Percentiles rank a stretch among this genome's conserved stretches.
phyloP scores from a whole-genome alignment of 225 moss, liverwort and hornwort species.

The Bryoerythrophyllum caledonicum region DNA sequence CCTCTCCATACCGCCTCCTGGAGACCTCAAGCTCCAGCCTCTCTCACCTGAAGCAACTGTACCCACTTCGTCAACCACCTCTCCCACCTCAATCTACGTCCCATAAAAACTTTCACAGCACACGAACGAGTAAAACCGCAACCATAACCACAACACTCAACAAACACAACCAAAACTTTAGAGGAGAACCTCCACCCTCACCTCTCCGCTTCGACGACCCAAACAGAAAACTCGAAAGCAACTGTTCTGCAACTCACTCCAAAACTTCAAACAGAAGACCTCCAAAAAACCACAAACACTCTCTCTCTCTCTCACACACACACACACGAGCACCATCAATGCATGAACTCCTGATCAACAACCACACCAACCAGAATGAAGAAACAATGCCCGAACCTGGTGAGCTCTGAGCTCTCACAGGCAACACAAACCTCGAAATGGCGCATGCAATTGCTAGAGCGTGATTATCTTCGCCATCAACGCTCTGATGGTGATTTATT shows the following conservation, averaged over 20 bases:
- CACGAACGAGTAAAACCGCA: neutral
- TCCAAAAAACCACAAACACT: neutral
- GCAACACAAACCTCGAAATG: conserved; percentile 3
- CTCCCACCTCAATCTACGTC: neutral
- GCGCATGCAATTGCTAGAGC: neutral
- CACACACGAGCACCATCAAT: neutral
- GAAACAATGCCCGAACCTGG: neutral
- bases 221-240: too few species aligned
- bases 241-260: too few species aligned
- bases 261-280: neutral
- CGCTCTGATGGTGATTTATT: neutral
- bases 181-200: too few species aligned
- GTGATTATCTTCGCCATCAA: too few species aligned
- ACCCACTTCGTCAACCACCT: neutral
- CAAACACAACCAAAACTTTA: too few species aligned
- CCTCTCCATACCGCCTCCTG: conserved; percentile 18
- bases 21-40: neutral
- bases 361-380: neutral
- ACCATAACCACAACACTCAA: too few species aligned
- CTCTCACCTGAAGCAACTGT: conserved; percentile 16
- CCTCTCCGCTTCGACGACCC: too few species aligned
- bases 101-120: neutral
- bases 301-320: too few species aligned
- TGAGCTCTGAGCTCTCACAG: too few species aligned
- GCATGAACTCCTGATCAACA: neutral